Evolutionary conservation across 805 yeast species (phyloP).

Genomic region (Torulaspora maleeae): DNA sequence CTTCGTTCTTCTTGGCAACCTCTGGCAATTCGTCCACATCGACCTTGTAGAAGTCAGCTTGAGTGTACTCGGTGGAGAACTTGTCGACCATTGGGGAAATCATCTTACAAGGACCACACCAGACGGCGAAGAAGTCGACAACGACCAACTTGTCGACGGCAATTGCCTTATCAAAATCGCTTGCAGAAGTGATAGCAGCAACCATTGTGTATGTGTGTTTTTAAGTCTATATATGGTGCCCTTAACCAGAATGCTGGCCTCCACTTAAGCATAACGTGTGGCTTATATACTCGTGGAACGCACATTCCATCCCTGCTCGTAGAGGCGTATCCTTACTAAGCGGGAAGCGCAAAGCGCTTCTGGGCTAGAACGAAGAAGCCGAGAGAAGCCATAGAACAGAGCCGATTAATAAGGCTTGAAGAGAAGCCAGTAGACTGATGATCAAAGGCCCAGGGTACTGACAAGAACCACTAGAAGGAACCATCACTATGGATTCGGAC

Average conservation of each 20-base stretch:
- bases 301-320: constrained; percentile 4
- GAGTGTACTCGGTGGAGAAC: constrained; percentile 57
- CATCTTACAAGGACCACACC: constrained; percentile 99
- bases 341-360: constrained; percentile 5
- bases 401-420: neutral
- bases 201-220: constrained; percentile 43
- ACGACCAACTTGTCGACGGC: constrained; percentile 70
- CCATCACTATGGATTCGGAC: too few relatives aligned
- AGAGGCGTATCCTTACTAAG: constrained; percentile 13
- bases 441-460: neutral
- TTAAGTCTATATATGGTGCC: neutral
- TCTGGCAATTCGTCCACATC: constrained; percentile 83
- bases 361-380: constrained; percentile 3
- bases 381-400: neutral
- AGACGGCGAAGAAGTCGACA: constrained; percentile 92
- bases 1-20: constrained; percentile 61
- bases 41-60: constrained; percentile 77
- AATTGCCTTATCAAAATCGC: constrained; percentile 67
- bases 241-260: neutral
- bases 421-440: neutral
- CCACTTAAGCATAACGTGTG: neutral
- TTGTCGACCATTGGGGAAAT: constrained; percentile 90
- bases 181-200: constrained; percentile 42
- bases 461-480: too few relatives aligned
- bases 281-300: constrained; percentile 3